Conservation (phyloP, 2,329 filamentous ascomycete genomes). For the Stagonosporopsis rhizophila region DNA sequence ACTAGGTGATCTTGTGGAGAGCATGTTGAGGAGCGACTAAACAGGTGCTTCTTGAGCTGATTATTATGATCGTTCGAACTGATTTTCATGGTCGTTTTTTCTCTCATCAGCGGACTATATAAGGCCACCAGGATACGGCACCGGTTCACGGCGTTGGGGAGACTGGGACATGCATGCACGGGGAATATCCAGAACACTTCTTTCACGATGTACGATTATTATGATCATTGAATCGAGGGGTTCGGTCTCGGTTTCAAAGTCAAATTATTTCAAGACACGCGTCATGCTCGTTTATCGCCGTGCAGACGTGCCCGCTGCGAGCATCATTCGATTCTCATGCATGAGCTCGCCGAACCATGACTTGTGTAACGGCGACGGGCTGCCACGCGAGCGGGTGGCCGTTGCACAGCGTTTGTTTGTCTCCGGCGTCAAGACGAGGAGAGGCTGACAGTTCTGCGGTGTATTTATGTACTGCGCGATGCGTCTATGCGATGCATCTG, state of each 20-base stretch:
- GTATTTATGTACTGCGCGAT: background rate
- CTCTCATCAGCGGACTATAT: background rate
- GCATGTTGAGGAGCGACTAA: constrained; percentile 92
- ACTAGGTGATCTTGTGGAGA: constrained; percentile 92
- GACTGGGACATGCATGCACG: constrained; percentile 9
- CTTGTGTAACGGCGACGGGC: constrained; percentile 4
- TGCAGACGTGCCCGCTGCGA: background rate
- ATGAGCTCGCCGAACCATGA: constrained; percentile 12
- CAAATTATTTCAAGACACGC: background rate
- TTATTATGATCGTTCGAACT: background rate
- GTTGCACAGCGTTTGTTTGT: constrained; percentile 13
- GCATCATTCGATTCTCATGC: background rate
- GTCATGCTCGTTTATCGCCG: background rate
- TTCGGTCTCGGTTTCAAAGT: background rate
- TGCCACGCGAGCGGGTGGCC: constrained; percentile 11
- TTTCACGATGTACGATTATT: constrained; percentile 18
- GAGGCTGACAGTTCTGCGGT: background rate
- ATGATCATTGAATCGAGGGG: constrained; percentile 2
- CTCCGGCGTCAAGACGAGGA: constrained; percentile 1
- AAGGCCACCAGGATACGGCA: constrained; percentile 2
- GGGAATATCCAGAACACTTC: constrained; percentile 13
- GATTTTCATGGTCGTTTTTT: background rate
- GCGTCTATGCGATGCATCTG: background rate
- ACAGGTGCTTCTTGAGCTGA: background rate
- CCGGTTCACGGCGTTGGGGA: constrained; percentile 13